Percentiles rank a stretch among this genome's conserved stretches.
Evolutionary conservation across 1,139 yeast species (phyloP).

Genomic region (Meyerozyma guilliermondii): DNA sequence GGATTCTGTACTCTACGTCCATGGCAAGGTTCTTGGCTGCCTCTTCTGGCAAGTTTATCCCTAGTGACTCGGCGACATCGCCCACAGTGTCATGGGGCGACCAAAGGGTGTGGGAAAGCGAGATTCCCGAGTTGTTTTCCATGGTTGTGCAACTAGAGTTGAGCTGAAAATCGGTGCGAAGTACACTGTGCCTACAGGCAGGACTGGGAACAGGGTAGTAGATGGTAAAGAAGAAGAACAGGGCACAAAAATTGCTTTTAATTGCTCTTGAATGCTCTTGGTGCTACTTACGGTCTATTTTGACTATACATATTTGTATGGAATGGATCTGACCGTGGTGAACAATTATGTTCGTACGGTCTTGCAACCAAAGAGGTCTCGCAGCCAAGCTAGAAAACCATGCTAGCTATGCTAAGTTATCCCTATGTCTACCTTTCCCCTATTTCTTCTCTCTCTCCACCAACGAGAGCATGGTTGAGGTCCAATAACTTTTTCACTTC

Average conservation of each 20-base stretch:
- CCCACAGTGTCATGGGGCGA: conserved; percentile 95
- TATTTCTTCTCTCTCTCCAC: conserved; percentile 4
- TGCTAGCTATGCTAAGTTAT: not conserved
- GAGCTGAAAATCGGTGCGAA: not conserved
- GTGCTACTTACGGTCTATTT: too few species aligned
- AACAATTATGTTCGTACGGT: too few species aligned
- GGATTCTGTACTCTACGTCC: conserved; percentile 97
- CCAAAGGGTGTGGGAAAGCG: conserved; percentile 89
- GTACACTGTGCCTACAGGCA: not conserved
- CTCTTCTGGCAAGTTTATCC: conserved; percentile 82
- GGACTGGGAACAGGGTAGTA: not conserved
- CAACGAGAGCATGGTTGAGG: conserved; percentile 27
- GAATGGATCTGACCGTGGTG: too few species aligned
- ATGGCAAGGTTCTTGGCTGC: conserved; percentile 92
- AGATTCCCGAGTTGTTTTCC: conserved; percentile 27
- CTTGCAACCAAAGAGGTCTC: too few species aligned
- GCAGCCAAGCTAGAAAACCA: too few species aligned
- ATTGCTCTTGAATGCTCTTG: not conserved
- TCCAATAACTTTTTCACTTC: conserved; percentile 32
- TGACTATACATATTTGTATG: too few species aligned
- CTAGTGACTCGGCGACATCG: conserved; percentile 92
- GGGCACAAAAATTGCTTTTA: not conserved
- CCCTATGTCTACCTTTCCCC: not conserved
- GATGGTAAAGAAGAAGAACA: not conserved
- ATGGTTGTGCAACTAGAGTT: not conserved